These are phyloP conservation scores for Corynascus novoguineensis DNA, from an alignment of 495 filamentous ascomycete species.

Conservation along the genomic window DNA sequence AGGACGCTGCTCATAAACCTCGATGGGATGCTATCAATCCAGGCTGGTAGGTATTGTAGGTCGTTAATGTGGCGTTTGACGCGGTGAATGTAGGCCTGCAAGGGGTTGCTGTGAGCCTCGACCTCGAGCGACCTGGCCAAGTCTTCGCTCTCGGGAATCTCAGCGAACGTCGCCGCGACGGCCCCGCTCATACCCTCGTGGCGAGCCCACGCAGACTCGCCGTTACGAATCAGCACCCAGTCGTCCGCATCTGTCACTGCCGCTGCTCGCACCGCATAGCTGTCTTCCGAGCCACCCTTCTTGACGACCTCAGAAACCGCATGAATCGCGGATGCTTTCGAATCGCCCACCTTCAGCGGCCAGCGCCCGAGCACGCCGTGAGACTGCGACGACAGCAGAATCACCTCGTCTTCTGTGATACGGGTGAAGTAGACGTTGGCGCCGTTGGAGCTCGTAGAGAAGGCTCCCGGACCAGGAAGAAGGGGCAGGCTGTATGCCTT, in stretches of 20 bases:
- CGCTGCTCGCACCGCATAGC: constrained; percentile 73
- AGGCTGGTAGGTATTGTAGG: constrained; percentile 71
- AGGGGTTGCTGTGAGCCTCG: constrained; percentile 75
- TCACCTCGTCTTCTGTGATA: constrained; percentile 63
- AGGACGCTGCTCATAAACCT: constrained; percentile 66
- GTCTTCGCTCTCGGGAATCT: constrained; percentile 62
- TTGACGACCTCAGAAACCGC: constrained; percentile 79
- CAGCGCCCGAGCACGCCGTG: constrained; percentile 70
- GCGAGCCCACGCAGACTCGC: constrained; percentile 72
- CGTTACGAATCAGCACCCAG: constrained; percentile 79
- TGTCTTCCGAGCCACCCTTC: constrained; percentile 45
- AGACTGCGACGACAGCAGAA: constrained; percentile 68
- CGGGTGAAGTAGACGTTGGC: constrained; percentile 86
- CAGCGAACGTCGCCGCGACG: constrained; percentile 72
- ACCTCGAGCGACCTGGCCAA: constrained; percentile 75
- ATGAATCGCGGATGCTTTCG: constrained; percentile 48
- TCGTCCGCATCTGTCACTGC: constrained; percentile 63
- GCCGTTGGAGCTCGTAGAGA: constrained; percentile 70
- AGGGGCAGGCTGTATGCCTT: constrained; percentile 74
- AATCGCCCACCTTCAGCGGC: constrained; percentile 44
- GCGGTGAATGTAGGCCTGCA: constrained; percentile 79
- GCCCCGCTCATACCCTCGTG: constrained; percentile 73
- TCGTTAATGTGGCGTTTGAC: constrained; percentile 76
- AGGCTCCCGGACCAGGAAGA: constrained; percentile 60
- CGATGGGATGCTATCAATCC: constrained; percentile 57